Evolutionary conservation across 176 grass and related monocot species (phyloP).

Genomic region (Musa acuminata): DNA sequence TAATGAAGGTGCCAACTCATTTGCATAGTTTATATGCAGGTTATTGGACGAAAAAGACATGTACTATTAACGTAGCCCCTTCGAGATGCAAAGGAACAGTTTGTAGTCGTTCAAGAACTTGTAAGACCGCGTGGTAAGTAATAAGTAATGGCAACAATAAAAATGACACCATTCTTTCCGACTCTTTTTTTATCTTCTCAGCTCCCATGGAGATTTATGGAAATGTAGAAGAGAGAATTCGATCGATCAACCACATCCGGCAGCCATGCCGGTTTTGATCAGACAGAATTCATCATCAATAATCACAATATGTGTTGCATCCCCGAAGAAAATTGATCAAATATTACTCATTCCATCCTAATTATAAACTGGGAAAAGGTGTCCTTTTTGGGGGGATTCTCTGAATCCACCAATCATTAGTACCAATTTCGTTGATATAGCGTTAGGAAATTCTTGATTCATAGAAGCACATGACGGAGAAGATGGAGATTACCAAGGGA

Average conservation of each 20-base stretch:
- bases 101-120: not conserved
- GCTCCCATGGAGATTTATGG: not conserved
- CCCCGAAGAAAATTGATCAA: not conserved
- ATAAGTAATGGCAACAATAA: too few species aligned
- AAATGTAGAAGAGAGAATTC: not conserved
- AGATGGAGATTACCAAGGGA: constrained; percentile 45
- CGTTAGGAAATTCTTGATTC: not conserved
- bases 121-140: not conserved
- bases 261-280: not conserved
- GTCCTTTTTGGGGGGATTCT: too few species aligned
- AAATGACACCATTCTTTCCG: not conserved
- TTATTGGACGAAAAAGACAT: not conserved
- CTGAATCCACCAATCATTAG: not conserved
- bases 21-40: too few species aligned
- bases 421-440: too few species aligned
- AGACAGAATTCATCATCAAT: not conserved
- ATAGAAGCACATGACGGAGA: not conserved
- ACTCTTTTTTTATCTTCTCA: not conserved
- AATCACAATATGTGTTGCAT: not conserved
- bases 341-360: not conserved
- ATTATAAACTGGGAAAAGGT: too few species aligned
- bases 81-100: not conserved
- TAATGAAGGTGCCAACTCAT: not conserved
- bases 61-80: not conserved
- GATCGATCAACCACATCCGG: not conserved